Conservation (phyloP, 2,329 filamentous ascomycete species). For the Pseudogymnoascus sp. region DNA sequence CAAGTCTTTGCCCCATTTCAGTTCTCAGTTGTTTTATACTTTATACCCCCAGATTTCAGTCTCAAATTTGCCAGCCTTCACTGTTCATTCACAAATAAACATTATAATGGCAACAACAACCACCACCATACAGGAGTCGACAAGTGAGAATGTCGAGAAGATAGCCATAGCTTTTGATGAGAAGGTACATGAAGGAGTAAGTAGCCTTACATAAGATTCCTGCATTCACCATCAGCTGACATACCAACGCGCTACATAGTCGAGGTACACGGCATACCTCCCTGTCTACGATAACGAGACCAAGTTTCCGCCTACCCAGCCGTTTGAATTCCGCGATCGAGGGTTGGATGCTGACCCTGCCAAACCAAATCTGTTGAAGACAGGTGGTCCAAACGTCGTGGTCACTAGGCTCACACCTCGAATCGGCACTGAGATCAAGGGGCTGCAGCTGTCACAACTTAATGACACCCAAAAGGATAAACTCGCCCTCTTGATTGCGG, state of each 20-base stretch:
- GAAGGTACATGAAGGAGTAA: neutral
- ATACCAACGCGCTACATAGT: slow-evolving; percentile 19
- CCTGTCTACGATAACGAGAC: slow-evolving; percentile 58
- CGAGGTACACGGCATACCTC: slow-evolving; percentile 58
- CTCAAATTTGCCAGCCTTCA: neutral
- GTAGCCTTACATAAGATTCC: neutral
- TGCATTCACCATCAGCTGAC: neutral
- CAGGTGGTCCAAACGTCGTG: slow-evolving; percentile 59
- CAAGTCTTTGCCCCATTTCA: neutral
- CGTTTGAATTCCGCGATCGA: slow-evolving; percentile 63
- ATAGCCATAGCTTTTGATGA: neutral
- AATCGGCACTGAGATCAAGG: slow-evolving; percentile 30
- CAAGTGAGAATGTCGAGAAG: neutral
- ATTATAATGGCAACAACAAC: neutral
- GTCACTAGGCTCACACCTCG: slow-evolving; percentile 27
- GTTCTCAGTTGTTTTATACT: neutral
- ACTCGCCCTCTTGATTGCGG: slow-evolving; percentile 38
- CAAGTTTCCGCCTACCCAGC: slow-evolving; percentile 53
- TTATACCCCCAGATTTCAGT: neutral
- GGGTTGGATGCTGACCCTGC: slow-evolving; percentile 61
- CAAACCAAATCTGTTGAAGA: slow-evolving; percentile 57
- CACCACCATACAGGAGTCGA: neutral
- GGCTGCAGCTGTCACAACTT: slow-evolving; percentile 37
- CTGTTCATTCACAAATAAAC: neutral
- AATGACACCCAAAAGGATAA: slow-evolving; percentile 39